These are phyloP conservation scores for Luffa acutangula DNA, from an alignment of 306 rosid genomes.

Conservation along the genomic window DNA sequence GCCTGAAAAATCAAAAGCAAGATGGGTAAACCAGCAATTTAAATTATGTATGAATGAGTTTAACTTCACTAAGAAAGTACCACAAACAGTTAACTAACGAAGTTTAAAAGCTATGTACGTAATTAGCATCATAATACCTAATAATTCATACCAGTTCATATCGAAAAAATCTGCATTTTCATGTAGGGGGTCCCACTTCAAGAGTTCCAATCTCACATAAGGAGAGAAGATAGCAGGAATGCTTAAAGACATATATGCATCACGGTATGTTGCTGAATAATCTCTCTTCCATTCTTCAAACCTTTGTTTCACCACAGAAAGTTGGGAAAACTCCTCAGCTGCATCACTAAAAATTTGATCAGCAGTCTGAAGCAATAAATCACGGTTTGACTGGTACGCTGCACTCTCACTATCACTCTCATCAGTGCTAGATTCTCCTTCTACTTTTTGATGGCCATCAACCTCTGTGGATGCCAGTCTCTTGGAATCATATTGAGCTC, in stretches of 20 bases:
- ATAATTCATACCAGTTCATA: conserved; percentile 68
- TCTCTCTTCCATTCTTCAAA: conserved; percentile 87
- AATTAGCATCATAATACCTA: background rate
- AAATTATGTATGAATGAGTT: background rate
- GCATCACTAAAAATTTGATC: conserved; percentile 82
- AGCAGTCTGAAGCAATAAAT: conserved; percentile 69
- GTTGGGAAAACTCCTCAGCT: conserved; percentile 71
- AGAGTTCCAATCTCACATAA: conserved; percentile 82
- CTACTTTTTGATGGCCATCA: conserved; percentile 49
- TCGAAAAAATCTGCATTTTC: conserved; percentile 67
- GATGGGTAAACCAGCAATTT: background rate
- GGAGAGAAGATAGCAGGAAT: conserved; percentile 85
- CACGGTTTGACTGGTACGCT: conserved; percentile 52
- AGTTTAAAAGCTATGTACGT: background rate
- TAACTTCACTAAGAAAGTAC: background rate
- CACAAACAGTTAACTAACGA: background rate
- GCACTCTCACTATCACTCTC: conserved; percentile 87
- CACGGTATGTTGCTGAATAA: conserved; percentile 53
- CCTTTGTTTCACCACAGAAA: conserved; percentile 61
- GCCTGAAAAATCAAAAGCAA: conserved; percentile 37
- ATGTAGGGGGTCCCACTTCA: conserved; percentile 92
- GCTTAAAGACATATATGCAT: conserved; percentile 87
- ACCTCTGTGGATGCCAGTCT: conserved; percentile 46
- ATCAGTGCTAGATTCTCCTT: conserved; percentile 94
- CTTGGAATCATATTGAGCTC: conserved; percentile 33